Base-by-base conservation (phyloP, 352 stramenopile genomes). In the Saprolegnia diclina region DNA sequence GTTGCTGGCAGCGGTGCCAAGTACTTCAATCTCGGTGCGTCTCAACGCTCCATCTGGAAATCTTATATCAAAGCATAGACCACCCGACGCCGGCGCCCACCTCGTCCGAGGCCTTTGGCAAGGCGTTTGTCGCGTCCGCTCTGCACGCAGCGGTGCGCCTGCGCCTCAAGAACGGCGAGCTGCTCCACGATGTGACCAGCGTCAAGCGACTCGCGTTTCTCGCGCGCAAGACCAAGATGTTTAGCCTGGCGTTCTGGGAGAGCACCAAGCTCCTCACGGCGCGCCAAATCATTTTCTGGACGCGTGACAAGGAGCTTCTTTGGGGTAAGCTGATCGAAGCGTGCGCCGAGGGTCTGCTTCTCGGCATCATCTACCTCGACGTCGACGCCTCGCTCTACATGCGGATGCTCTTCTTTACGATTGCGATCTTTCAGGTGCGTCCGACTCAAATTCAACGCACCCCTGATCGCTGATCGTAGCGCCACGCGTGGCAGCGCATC, bases 401-500 rank as follows among this genome's bases (percentile, higher is more conserved):
- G 24, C 78, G 80, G 22, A 90, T 90, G 80, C 77, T 89, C 56
- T 91, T 91, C 64, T 89, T 91, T 77, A 77, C 74, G 64, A 82
- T 84, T 44, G 79, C 72, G 14, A 72, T 91, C n/a, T 88, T 91
- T 72, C 84, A 90, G 52, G 52, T 59, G 29, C 4, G 2, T 1
- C 3, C 13, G 19, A 59, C 13, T 35, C n/a, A 9, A 7, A 57
- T 38, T 7, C 7, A 57, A 16, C 38, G 38, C 7, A 14, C 38
- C 14, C 38, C 7, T 45, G 38, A 7, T 57, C 7, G 52, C 22
- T 16, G 11, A 42, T 22, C 46, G 24, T 59, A 59, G 65, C 80
- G 84, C 64, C 82, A 89, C 45, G 76, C 78, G 3, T 86, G 79
- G 77, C 79, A 88, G 72, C 81, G 85, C 64, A 77, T 88, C 50